Percentiles rank a stretch among this genome's conserved stretches.
Conservation (phyloP, 352 stramenopile genomes). For the Phytophthora europaea region DNA sequence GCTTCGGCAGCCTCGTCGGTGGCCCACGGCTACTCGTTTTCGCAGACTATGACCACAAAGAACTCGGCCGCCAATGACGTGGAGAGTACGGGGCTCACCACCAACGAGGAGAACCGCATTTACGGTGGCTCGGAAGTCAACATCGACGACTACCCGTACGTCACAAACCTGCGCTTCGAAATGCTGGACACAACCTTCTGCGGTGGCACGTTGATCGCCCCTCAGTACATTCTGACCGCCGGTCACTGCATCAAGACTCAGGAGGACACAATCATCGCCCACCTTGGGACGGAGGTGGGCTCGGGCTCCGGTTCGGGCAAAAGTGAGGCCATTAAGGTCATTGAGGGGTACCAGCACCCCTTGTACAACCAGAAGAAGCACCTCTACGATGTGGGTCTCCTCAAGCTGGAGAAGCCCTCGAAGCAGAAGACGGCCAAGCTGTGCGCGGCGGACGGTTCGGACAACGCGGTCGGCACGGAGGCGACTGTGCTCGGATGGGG, state of each 20-base stretch:
- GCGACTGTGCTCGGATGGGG: conserved; percentile 67
- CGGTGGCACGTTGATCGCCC: conserved; percentile 63
- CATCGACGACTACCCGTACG: conserved; percentile 57
- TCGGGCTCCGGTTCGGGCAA: conserved; percentile 20
- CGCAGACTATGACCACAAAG: conserved; percentile 25
- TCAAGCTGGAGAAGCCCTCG: conserved; percentile 36
- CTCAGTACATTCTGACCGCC: conserved; percentile 72
- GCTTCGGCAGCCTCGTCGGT: conserved; percentile 21
- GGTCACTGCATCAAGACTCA: conserved; percentile 73
- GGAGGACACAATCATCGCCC: conserved; percentile 44
- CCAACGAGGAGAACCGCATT: conserved; percentile 50
- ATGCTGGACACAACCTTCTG: conserved; percentile 52
- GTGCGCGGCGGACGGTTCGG: conserved; percentile 48
- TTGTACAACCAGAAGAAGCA: conserved; percentile 38
- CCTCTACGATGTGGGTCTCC: conserved; percentile 37
- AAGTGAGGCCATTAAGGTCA: conserved; percentile 36
- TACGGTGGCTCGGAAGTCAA: conserved; percentile 64
- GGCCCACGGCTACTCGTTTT: conserved; percentile 41
- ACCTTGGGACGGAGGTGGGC: conserved; percentile 28
- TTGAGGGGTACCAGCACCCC: conserved; percentile 29
- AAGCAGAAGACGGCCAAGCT: conserved; percentile 44
- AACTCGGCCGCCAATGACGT: conserved; percentile 7
- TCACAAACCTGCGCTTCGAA: conserved; percentile 55
- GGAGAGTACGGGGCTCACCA: conserved; percentile 22
- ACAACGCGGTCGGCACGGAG: conserved; percentile 56